Conservation (phyloP, 2,329 filamentous ascomycete species). For the Bimuria novae-zelandiae region DNA sequence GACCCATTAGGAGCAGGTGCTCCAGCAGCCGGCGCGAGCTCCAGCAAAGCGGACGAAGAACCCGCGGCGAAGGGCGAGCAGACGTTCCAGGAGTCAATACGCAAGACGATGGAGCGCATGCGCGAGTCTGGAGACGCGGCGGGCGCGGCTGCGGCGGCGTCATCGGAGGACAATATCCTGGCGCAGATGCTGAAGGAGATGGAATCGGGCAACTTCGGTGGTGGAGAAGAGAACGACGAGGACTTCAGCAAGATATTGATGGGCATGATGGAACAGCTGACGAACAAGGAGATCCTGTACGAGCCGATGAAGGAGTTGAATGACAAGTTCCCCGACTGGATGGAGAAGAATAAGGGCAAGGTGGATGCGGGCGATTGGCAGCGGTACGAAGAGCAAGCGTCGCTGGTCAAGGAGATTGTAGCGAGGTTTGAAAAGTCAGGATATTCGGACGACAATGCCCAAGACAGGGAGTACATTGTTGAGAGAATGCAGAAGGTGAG, state of each 20-base stretch:
- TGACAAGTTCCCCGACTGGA: constrained; percentile 89
- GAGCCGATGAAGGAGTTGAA: constrained; percentile 98
- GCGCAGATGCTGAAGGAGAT: constrained; percentile 92
- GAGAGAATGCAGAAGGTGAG: constrained; percentile 94
- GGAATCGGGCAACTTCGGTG: constrained; percentile 64
- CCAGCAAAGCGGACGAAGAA: constrained; percentile 16
- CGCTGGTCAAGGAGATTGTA: constrained; percentile 83
- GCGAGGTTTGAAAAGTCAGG: constrained; percentile 80
- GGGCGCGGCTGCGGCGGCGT: constrained; percentile 72
- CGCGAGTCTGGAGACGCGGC: constrained; percentile 84
- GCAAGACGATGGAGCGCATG: constrained; percentile 95
- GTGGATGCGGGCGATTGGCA: constrained; percentile 71
- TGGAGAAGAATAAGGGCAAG: constrained; percentile 74
- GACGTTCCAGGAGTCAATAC: constrained; percentile 89
- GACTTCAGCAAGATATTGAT: constrained; percentile 94
- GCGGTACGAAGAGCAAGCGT: constrained; percentile 80
- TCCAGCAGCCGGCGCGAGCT: constrained; percentile 35
- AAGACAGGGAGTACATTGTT: constrained; percentile 89
- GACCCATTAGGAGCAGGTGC: constrained; percentile 33
- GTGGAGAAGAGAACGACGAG: constrained; percentile 67
- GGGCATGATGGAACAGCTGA: constrained; percentile 98
- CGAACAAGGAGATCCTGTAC: constrained; percentile 96
- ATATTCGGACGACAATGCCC: constrained; percentile 80
- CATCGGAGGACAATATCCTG: constrained; percentile 73
- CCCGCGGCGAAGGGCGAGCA: constrained; percentile 58